Evolutionary conservation across 208 protist genomes (phyloP).

Genomic region (Acanthamoeba castellanii): DNA sequence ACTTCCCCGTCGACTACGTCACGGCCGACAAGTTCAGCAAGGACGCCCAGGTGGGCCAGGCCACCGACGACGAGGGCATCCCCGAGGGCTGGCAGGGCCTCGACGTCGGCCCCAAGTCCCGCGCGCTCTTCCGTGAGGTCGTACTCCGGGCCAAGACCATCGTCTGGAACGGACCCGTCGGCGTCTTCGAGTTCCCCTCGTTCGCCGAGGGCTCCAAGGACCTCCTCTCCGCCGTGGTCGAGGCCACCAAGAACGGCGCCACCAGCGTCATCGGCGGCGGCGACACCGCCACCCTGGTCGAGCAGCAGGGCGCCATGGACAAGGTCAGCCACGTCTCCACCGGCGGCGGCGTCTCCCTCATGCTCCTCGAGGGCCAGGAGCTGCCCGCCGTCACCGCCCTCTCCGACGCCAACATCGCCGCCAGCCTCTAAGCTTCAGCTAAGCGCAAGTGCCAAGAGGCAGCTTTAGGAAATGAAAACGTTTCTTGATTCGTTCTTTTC

Average conservation of each 20-base stretch:
- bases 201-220: conserved; percentile 95
- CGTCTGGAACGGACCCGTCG: conserved; percentile 98
- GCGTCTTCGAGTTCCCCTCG: conserved; percentile 98
- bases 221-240: conserved; percentile 85
- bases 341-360: conserved; percentile 99
- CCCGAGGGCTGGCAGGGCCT: conserved; percentile 93
- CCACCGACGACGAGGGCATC: conserved; percentile 89
- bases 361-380: conserved; percentile 98
- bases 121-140: conserved; percentile 89
- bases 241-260: conserved; percentile 92
- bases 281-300: conserved; percentile 97
- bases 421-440: not conserved
- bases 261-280: conserved; percentile 95
- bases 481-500: not conserved
- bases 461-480: too few relatives aligned
- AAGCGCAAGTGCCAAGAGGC: not conserved
- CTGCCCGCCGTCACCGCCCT: conserved; percentile 95
- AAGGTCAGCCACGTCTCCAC: conserved; percentile 98
- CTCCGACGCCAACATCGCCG: conserved; percentile 62
- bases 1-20: conserved; percentile 98
- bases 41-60: conserved; percentile 76
- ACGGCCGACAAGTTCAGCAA: conserved; percentile 94
- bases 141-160: conserved; percentile 94
- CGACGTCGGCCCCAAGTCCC: conserved; percentile 96
- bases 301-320: conserved; percentile 93